Evolutionary conservation across 1,139 yeast species (phyloP).

Genomic region (Eremothecium cymbalariae): DNA sequence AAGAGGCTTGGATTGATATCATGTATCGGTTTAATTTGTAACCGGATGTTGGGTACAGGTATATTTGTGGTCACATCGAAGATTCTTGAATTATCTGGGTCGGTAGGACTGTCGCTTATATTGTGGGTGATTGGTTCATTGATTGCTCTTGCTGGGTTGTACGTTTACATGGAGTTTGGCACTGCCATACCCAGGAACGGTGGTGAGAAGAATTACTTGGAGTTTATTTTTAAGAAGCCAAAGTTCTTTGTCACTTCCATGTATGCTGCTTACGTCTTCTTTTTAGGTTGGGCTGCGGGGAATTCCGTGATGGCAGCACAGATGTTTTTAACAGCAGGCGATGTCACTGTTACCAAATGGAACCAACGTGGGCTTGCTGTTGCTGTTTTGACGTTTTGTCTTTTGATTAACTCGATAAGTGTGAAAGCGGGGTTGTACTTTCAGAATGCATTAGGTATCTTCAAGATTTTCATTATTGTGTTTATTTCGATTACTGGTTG

Average conservation of each 20-base stretch:
- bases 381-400: conserved; percentile 66
- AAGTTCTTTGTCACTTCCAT: conserved; percentile 61
- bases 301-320: conserved; percentile 31
- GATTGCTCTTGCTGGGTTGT: conserved; percentile 65
- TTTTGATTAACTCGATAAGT: conserved; percentile 53
- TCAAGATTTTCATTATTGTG: conserved; percentile 60
- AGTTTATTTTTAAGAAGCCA: conserved; percentile 62
- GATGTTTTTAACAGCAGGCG: conserved; percentile 56
- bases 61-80: conserved; percentile 81
- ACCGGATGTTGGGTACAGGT: conserved; percentile 84
- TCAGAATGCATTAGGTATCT: conserved; percentile 61
- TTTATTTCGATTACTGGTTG: conserved; percentile 71
- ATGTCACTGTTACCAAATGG: conserved; percentile 61
- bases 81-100: conserved; percentile 54
- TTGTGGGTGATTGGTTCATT: conserved; percentile 75
- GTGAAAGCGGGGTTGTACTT: conserved; percentile 60
- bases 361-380: conserved; percentile 68
- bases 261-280: conserved; percentile 68
- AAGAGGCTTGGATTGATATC: conserved; percentile 60
- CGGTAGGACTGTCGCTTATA: conserved; percentile 64
- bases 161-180: conserved; percentile 78
- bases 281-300: conserved; percentile 83
- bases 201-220: conserved; percentile 80
- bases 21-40: conserved; percentile 60
- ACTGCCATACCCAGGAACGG: conserved; percentile 80